Conservation (phyloP, 2,329 filamentous ascomycete species). For the Aspergillus candidus region DNA sequence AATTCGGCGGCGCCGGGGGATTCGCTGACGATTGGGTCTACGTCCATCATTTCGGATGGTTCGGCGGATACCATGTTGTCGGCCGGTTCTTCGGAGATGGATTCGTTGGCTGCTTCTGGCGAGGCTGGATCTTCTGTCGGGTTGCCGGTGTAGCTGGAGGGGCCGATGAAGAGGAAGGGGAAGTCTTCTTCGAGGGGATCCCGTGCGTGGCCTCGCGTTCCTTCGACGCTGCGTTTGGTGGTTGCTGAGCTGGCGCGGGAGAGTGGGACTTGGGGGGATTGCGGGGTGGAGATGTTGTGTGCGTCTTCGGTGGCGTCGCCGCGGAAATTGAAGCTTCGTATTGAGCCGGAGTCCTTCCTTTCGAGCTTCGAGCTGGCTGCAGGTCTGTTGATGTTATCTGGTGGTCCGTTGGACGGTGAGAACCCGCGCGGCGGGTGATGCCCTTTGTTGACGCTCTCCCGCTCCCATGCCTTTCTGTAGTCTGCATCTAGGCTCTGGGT, state of each 20-base stretch:
- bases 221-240: constrained; percentile 37
- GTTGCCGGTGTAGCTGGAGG: constrained; percentile 40
- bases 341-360: constrained; percentile 22
- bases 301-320: constrained; percentile 14
- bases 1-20: constrained; percentile 79
- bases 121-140: too few species aligned
- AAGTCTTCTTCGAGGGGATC: constrained; percentile 60
- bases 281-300: constrained; percentile 16
- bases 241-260: constrained; percentile 26
- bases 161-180: constrained; percentile 70
- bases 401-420: neutral
- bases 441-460: constrained; percentile 48
- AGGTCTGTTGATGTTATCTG: constrained; percentile 10
- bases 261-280: constrained; percentile 23
- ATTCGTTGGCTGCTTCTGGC: neutral
- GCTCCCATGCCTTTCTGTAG: constrained; percentile 46
- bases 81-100: constrained; percentile 16
- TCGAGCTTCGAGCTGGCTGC: constrained; percentile 16
- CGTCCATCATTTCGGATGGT: constrained; percentile 22
- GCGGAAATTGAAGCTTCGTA: constrained; percentile 16
- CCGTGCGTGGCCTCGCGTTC: constrained; percentile 56
- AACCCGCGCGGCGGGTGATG: constrained; percentile 37
- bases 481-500: constrained; percentile 40
- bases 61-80: constrained; percentile 33
- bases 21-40: constrained; percentile 60